phyloP scores from a whole-genome alignment of 2,329 filamentous ascomycete species.

The Endocalyx cinctus region DNA sequence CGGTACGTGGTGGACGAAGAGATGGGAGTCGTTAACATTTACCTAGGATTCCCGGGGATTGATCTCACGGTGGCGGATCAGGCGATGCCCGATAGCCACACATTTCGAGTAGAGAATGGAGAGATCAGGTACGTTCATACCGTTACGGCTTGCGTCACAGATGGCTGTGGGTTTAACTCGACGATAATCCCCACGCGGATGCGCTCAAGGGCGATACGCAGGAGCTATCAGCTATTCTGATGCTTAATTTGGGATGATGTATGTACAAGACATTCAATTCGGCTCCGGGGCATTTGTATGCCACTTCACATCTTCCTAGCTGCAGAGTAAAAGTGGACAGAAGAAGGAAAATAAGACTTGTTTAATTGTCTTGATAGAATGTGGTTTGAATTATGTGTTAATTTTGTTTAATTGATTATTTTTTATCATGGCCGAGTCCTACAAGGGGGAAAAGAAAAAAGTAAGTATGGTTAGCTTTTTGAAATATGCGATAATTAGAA shows the following conservation, averaged over 20 bases:
- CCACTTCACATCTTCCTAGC: too few relatives aligned
- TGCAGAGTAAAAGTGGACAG: too few relatives aligned
- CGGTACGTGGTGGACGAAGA: slow-evolving; percentile 26
- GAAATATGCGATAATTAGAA: slow-evolving; percentile 5
- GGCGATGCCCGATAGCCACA: slow-evolving; percentile 23
- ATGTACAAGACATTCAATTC: too few relatives aligned
- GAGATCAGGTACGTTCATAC: slow-evolving; percentile 28
- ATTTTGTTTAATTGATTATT: slow-evolving; percentile 15
- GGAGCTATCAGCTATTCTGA: too few relatives aligned
- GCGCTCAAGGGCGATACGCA: too few relatives aligned
- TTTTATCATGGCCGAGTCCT: slow-evolving; percentile 18
- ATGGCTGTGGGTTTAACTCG: slow-evolving; percentile 19
- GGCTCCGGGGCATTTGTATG: too few relatives aligned
- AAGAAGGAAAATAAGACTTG: too few relatives aligned
- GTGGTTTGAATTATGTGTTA: too few relatives aligned
- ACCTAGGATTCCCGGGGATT: slow-evolving; percentile 23
- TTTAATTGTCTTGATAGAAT: too few relatives aligned
- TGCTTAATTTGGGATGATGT: too few relatives aligned
- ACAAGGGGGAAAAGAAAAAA: too few relatives aligned
- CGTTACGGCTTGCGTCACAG: slow-evolving; percentile 20
- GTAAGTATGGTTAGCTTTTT: too few relatives aligned
- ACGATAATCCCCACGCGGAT: slow-evolving; percentile 8
- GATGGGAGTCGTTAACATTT: slow-evolving; percentile 24
- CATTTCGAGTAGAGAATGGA: slow-evolving; percentile 23
- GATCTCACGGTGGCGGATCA: slow-evolving; percentile 15